Conservation (phyloP, 805 yeast species). For the Lachancea fermentati region DNA sequence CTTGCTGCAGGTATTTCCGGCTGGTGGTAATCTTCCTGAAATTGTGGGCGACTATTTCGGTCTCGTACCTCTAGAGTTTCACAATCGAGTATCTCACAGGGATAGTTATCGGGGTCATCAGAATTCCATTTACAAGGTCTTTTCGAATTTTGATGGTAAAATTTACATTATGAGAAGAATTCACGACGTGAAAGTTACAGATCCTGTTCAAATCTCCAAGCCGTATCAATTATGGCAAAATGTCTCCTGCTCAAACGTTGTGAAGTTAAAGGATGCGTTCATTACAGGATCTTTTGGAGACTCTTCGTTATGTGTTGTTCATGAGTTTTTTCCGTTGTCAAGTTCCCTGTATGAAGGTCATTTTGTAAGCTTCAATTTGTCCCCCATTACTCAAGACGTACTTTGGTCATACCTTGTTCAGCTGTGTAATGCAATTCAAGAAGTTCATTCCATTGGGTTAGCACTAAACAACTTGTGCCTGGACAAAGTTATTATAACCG, state of each 20-base stretch:
- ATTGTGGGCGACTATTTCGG: constrained; percentile 80
- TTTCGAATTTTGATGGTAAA: constrained; percentile 71
- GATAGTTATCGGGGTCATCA: constrained; percentile 44
- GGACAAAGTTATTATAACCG: constrained; percentile 67
- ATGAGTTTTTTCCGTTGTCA: constrained; percentile 81
- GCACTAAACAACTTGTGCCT: constrained; percentile 52
- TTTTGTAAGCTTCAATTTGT: constrained; percentile 35
- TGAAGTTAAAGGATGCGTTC: constrained; percentile 72
- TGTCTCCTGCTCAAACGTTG: constrained; percentile 47
- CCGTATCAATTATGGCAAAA: constrained; percentile 63
- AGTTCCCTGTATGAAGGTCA: constrained; percentile 66
- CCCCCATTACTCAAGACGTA: constrained; percentile 49
- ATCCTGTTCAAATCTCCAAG: constrained; percentile 52
- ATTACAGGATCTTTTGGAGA: constrained; percentile 84
- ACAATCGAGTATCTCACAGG: constrained; percentile 33
- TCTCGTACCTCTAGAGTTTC: constrained; percentile 68
- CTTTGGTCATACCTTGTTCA: constrained; percentile 79
- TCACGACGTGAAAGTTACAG: constrained; percentile 49
- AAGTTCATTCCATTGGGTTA: constrained; percentile 59
- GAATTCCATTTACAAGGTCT: constrained; percentile 69
- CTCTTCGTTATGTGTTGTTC: constrained; percentile 65
- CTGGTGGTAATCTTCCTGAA: constrained; percentile 50
- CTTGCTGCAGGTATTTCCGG: constrained; percentile 55
- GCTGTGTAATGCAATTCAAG: constrained; percentile 60
- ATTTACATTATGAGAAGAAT: constrained; percentile 72